Evolutionary conservation across 495 filamentous ascomycete genomes (phyloP).

Genomic region (Podospora sp.): DNA sequence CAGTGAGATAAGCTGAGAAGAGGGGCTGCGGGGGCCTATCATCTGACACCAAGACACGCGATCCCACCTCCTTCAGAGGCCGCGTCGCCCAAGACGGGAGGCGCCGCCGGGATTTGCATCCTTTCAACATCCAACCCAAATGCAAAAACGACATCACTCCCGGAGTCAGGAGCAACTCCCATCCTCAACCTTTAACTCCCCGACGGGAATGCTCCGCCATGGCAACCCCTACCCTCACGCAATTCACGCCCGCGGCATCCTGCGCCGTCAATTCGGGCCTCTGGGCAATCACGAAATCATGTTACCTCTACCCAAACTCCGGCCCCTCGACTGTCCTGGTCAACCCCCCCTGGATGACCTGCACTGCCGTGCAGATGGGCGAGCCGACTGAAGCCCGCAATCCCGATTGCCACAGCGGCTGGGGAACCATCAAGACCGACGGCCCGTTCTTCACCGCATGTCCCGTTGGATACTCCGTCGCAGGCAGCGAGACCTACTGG

Average conservation of each 20-base stretch:
- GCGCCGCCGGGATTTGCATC: not conserved
- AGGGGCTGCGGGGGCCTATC: not conserved
- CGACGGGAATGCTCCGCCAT: not conserved
- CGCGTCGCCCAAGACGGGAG: not conserved
- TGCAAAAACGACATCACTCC: not conserved
- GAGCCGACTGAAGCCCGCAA: constrained; percentile 1
- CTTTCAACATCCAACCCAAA: not conserved
- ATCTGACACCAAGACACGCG: not conserved
- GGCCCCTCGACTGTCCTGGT: not conserved
- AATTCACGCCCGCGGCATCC: not conserved
- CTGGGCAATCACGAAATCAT: not conserved
- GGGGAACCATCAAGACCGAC: not conserved
- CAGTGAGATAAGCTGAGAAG: not conserved
- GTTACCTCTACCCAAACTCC: not conserved
- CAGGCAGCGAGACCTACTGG: not conserved
- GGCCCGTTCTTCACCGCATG: not conserved
- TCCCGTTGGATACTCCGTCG: not conserved
- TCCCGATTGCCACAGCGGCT: not conserved
- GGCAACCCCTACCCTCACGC: not conserved
- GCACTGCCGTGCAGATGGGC: constrained; percentile 1
- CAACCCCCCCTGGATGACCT: not conserved
- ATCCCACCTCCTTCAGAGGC: not conserved
- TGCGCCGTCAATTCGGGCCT: not conserved
- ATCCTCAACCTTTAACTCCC: not conserved
- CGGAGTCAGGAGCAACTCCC: not conserved